Conservation (phyloP, 371 early-diverging fungal genomes). For the Mucor circinelloides region DNA sequence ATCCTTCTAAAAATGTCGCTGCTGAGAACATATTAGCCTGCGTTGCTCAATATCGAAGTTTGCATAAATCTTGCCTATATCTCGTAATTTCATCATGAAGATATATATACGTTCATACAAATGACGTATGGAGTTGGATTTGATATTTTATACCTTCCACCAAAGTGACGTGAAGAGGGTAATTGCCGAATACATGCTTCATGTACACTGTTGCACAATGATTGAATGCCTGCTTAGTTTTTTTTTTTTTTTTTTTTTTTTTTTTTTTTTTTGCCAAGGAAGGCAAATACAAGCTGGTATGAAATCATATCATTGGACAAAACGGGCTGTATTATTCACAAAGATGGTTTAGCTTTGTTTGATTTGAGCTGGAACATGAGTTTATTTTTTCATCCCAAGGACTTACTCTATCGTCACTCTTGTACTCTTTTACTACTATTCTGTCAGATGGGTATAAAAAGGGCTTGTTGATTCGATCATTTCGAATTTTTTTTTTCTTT, state of each 20-base stretch:
- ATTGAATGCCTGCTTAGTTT: background rate
- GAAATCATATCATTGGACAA: background rate
- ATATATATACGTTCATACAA: background rate
- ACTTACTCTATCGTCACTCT: background rate
- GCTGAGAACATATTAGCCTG: too few species aligned
- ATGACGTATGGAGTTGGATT: background rate
- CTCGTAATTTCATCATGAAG: too few species aligned
- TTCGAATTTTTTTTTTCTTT: background rate
- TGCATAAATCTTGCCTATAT: too few species aligned
- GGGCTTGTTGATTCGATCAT: background rate
- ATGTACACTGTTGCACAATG: background rate
- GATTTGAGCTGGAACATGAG: background rate
- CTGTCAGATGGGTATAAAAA: conserved; percentile 5
- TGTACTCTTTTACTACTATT: background rate
- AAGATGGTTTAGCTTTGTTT: background rate
- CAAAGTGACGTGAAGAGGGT: background rate
- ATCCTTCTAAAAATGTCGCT: too few species aligned
- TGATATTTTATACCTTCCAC: background rate
- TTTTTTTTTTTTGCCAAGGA: background rate
- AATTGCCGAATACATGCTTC: background rate
- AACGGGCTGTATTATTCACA: background rate
- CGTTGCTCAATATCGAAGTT: too few species aligned
- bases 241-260: too few species aligned
- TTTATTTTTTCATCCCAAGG: background rate
- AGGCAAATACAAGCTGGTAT: background rate